Evolutionary conservation across 2,329 filamentous ascomycete genomes (phyloP), one percentile per base, ranked within the genome.

Genomic region (Sporothrix globosa): DNA sequence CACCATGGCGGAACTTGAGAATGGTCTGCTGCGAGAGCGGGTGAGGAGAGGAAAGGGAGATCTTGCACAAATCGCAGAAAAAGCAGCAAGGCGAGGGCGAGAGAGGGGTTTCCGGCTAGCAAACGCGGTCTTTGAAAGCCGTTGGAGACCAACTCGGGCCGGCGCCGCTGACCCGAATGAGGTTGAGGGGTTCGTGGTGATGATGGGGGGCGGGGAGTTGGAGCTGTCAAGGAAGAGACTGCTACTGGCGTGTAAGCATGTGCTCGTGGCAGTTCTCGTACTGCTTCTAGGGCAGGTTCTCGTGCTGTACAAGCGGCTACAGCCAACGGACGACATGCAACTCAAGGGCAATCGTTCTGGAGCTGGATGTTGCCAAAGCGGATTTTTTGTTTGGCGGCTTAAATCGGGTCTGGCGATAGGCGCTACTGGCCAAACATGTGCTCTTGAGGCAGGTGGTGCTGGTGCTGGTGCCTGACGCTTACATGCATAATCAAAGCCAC

Each of bases 1-100:
- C 76, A 89, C 88, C 94, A 97, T 98, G 78, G 83, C 76, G 73
- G 86, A 88, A 75, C 82, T 81, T 54, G 82, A 81, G 75, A 84
- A 85, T 71, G 54, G 53, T n/a, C 73, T 60, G 19, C 7, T 21
- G 14, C 17, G 41, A 46, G 56, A 21, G 41, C 34, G 66, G 11
- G 27, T 7, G 14, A 13, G 14, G 41, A 4, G 11, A 44, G 11
- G 17, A 17, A 44, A 44, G 41, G 41, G 41, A 4, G 11, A 44
- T 44, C 41, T 4, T 44, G 41, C 41, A 14, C 11, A 39, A 24
- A 21, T 41, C 34, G 30, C 17, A 30, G 56, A 4, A 17, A 21
- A 34, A 21, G 50, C 13, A 39, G 30, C 24, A 65, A 50, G 19
- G 4, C 19, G 41, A 24, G 21, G 10, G 27, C 61, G 46, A 54